Evolutionary conservation across 2,329 filamentous ascomycete species (phyloP), one percentile per base, ranked within the genome.

Genomic region (Thyridium curvatum): DNA sequence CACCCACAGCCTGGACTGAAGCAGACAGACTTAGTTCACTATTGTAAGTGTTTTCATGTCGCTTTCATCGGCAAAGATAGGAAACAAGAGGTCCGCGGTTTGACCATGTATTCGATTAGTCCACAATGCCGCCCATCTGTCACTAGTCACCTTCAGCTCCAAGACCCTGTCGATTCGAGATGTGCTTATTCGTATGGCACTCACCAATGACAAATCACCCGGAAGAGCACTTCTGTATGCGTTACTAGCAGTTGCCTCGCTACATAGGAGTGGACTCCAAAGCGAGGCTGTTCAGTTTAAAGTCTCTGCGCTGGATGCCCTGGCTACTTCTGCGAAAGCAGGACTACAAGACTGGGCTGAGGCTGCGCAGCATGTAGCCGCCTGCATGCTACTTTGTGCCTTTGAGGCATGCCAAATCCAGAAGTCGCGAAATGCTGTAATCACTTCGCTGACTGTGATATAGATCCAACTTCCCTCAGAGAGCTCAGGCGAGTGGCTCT

Each of bases 301-400:
- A 32, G 39, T 56, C 18, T 32, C 45, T 3, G 49, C 54, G 0
- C 45, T 58, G 2, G 34, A 39, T 2, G 42, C 40, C 4, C 45
- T 59, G 8, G 43, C 48, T 9, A 41, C 41, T 15, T 50, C 49
- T 10, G 45, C 52, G 7, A 40, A 46, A 8, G 40, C 41, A 18
- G 48, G 36, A 4, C 30, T 41, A 4, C 39, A 38, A 8, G 39
- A 47, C 4, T 18, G 39, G 3, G n/a, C 37, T 2, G 44, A 46
- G 15, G 52, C 52, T 10, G 38, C 49, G 14, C 55, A 53, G 14
- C 56, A 58, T 31, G 43, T 56, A 9, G 52, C 54, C 12, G 44
- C 55, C 3, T 53, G 46, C n/a, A 58, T 59, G 54, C 38, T 56
- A 7, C 42, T 59, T 2, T 51, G 50, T 18, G 42, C 48, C 3